Base-by-base conservation (phyloP, 1,139 yeast species). In the Zygotorulaspora mrakii region DNA sequence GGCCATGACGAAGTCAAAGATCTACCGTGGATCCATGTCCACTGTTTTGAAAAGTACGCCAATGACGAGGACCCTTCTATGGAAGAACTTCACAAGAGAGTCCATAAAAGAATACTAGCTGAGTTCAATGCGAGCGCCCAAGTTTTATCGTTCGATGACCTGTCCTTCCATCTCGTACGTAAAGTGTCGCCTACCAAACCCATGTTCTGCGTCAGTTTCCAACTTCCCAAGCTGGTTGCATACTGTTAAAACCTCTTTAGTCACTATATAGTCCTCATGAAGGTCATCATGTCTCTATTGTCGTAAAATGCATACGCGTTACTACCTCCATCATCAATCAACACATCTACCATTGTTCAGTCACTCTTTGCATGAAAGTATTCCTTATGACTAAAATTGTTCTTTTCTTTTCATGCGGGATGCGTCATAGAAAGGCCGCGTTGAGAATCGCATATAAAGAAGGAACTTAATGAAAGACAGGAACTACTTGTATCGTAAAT, bases 161-260 rank as follows among this genome's bases (percentile, higher is more conserved):
- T 84, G 31, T 57, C 65, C 1, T 83, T 88, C 63, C 97, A 89
- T 58, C 68, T 82, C 50, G 98, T 94, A 10, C 76, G 98, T 56
- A 81, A 80, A 59, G 98, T 94, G 10, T 91, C 98, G 0, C 98
- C 98, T 2, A 87, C 96, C 2, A 94, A 91, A 61, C 91, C 91
- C 23, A 91, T 91, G 98, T 89, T 77, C 60, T 88, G 97, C 62
- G 85, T 86, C 3, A 70, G 89, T 7, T 88, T 89, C 64, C 64
- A 65, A 52, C 70, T 91, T 30, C 98, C 98, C 0, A 71, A 70
- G 45, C 82, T 76, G 45, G 87, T 89, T 23, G 96, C 96, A 2
- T 82, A 5, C n/a, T 7, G 12, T 11, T 24, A 11, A 24, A 5
- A 7, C 9, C 9, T 79, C 48, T 31, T 36, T 18, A 26, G 26